A percentile compares a stretch with the other conserved stretches of the same genome.
These are phyloP conservation scores for Clarireedia homoeocarpa DNA, from an alignment of 2,329 filamentous ascomycete species.

Conservation along the genomic window DNA sequence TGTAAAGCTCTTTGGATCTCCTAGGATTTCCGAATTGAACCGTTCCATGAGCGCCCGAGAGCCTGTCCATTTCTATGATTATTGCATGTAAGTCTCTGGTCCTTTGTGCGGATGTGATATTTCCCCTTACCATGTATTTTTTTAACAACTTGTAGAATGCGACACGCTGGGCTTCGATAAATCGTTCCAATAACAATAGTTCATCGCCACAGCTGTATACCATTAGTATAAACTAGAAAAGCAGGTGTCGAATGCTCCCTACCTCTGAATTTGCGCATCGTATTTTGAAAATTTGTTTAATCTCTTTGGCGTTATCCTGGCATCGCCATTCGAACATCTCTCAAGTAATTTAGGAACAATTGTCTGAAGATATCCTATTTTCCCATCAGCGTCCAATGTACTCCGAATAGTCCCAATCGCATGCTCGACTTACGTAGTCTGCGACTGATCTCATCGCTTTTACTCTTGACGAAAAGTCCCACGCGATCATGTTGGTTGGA, in stretches of 20 bases:
- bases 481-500: constrained; percentile 68
- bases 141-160: constrained; percentile 79
- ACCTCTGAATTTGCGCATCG: constrained; percentile 26
- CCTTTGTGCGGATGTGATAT: background rate
- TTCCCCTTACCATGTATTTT: constrained; percentile 59
- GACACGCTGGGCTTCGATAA: constrained; percentile 63
- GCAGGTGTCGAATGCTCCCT: background rate
- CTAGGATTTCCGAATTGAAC: constrained; percentile 60
- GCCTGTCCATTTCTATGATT: constrained; percentile 67
- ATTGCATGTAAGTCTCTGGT: background rate
- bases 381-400: constrained; percentile 6
- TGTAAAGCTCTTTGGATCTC: constrained; percentile 63
- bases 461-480: constrained; percentile 70
- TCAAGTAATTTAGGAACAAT: constrained; percentile 20
- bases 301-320: constrained; percentile 22
- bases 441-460: constrained; percentile 67
- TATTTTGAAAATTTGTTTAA: constrained; percentile 25
- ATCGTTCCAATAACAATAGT: constrained; percentile 61
- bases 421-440: constrained; percentile 49
- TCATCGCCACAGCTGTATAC: constrained; percentile 56
- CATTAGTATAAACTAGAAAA: constrained; percentile 8
- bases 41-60: constrained; percentile 56
- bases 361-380: constrained; percentile 21
- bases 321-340: constrained; percentile 19
- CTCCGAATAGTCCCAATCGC: background rate